Base-by-base conservation (phyloP, 352 stramenopile species). In the Phytophthora uliginosa region DNA sequence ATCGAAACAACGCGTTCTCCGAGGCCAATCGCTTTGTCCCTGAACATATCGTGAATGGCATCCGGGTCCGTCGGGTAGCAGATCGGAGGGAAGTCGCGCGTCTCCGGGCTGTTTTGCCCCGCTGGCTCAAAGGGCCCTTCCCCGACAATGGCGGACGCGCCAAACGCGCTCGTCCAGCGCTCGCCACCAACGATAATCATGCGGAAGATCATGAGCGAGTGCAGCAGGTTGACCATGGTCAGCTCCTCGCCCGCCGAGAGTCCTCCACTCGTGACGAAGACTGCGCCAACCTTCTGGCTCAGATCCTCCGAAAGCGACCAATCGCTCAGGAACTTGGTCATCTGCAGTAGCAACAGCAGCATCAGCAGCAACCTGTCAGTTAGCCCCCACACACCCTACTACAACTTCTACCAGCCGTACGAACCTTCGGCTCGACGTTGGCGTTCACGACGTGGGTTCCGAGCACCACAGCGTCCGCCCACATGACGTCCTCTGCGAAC, bases 191-290 rank as follows among this genome's bases (percentile, higher is more conserved):
- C 91, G 36, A 93, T 79, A 50, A 96, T 83, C 79, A 97, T 88
- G 66, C 90, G 88, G 63, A 96, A 96, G 59, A 98, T 89, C 72
- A 98, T 85, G 80, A 98, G 90, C 36, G 85, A 94, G 58, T 95
- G 84, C 26, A 98, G 74, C 47, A 98, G 71, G 48, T 92, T 92
- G 54, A 97, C 85, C 81, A 96, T 94, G 8, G 88, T 93, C 55
- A 93, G 82, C 73, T 97, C 92, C 61, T 96, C 89, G 8, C 92
- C 92, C 0, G 92, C 76, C 26, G 89, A 94, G 40, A 98, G 77
- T 1, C 89, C 92, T 17, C 87, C 92, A 38, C 89, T 88, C 3
- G 89, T 95, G 59, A 94, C 92, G 65, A 98, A 98, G 20, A 88
- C 90, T 13, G 86, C 92, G 58, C 89, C 92, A 61, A 97, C 77